Evolutionary conservation across 140 eudicot genomes (phyloP).

Genomic region (Oenanthe javanica): DNA sequence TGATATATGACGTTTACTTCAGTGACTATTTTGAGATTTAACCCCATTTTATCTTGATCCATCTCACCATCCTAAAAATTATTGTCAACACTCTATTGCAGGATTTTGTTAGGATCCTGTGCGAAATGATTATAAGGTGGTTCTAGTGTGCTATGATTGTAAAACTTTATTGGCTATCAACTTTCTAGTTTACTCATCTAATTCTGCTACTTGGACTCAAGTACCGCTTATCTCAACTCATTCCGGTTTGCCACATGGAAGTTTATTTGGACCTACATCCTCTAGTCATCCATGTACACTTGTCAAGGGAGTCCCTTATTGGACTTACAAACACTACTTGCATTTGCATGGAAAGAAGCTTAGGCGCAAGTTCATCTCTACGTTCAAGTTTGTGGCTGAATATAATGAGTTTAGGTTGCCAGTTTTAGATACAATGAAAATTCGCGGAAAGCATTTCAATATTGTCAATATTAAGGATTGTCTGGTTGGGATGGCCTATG

Average conservation of each 20-base stretch:
- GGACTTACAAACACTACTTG: background rate
- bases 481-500: background rate
- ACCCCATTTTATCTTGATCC: too few species aligned
- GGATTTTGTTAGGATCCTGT: background rate
- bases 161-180: too few species aligned
- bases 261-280: background rate
- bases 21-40: too few species aligned
- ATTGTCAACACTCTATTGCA: too few species aligned
- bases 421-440: too few species aligned
- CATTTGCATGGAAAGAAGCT: background rate
- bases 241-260: background rate
- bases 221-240: background rate
- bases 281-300: background rate
- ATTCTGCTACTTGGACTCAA: background rate
- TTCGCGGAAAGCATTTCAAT: background rate
- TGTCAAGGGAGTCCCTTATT: background rate
- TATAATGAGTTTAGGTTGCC: background rate
- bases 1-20: too few species aligned
- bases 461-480: background rate
- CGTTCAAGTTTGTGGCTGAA: background rate
- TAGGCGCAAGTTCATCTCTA: background rate
- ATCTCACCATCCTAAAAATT: too few species aligned
- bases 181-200: background rate
- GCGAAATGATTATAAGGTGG: background rate
- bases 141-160: background rate